These are phyloP conservation scores for Ricinus communis DNA, from an alignment of 345 rosid genomes.

Conservation along the genomic window DNA sequence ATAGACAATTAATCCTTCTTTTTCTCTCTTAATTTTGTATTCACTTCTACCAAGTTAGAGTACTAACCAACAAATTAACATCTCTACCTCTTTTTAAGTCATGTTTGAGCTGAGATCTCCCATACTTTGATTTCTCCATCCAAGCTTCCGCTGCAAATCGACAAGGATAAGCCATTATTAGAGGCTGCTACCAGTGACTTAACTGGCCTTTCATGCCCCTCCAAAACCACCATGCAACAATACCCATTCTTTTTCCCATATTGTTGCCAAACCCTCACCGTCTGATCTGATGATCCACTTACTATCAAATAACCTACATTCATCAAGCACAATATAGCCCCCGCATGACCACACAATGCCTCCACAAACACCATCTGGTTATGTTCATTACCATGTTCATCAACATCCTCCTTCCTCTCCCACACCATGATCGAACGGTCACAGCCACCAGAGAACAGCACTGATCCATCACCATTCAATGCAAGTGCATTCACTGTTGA, in stretches of 20 bases:
- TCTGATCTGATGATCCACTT: conserved; percentile 53
- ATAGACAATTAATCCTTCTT: no score
- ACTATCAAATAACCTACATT: conserved; percentile 29
- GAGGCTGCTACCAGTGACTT: conserved; percentile 39
- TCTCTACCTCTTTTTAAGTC: neutral
- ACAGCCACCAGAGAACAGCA: conserved; percentile 42
- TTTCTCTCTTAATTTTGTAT: no score
- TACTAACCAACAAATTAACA: neutral
- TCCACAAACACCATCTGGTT: conserved; percentile 31
- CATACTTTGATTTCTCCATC: conserved; percentile 41
- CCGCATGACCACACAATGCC: conserved; percentile 40
- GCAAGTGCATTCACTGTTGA: conserved; percentile 45
- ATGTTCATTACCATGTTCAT: neutral
- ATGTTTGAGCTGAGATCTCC: conserved; percentile 28
- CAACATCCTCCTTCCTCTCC: conserved; percentile 25
- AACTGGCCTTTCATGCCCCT: conserved; percentile 49
- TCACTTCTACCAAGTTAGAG: no score
- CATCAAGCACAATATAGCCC: conserved; percentile 43
- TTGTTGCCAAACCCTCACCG: conserved; percentile 46
- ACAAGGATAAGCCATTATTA: neutral
- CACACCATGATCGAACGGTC: conserved; percentile 46
- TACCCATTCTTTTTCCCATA: conserved; percentile 24
- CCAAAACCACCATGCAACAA: conserved; percentile 34
- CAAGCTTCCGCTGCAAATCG: conserved; percentile 8
- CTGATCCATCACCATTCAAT: conserved; percentile 32